Conservation (phyloP, 805 yeast genomes). For the Saturnispora gosingensis region DNA sequence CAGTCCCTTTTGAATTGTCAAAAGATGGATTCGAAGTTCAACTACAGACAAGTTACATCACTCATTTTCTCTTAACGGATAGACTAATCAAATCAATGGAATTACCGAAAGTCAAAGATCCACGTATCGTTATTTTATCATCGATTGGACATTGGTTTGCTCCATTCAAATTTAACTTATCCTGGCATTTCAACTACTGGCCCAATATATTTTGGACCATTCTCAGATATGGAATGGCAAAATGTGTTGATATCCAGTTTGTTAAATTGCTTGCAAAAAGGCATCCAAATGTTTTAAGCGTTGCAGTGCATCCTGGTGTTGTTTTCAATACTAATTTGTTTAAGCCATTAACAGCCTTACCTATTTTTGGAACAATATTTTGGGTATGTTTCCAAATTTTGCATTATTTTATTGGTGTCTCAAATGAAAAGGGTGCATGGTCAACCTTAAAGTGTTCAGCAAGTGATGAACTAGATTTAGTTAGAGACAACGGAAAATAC, state of each 20-base stretch:
- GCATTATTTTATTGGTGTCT: slow-evolving; percentile 60
- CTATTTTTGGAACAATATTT: slow-evolving; percentile 65
- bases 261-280: slow-evolving; percentile 53
- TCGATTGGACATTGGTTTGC: slow-evolving; percentile 58
- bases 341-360: slow-evolving; percentile 68
- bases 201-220: slow-evolving; percentile 70
- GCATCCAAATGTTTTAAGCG: slow-evolving; percentile 54
- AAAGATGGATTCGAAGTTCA: slow-evolving; percentile 65
- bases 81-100: slow-evolving; percentile 46
- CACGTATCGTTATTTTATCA: slow-evolving; percentile 54
- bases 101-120: slow-evolving; percentile 25
- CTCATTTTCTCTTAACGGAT: slow-evolving; percentile 65
- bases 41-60: slow-evolving; percentile 66
- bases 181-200: slow-evolving; percentile 39
- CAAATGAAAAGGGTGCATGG: slow-evolving; percentile 61
- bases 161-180: slow-evolving; percentile 37
- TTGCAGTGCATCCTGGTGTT: slow-evolving; percentile 75
- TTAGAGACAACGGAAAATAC: slow-evolving; percentile 61
- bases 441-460: slow-evolving; percentile 58
- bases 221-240: slow-evolving; percentile 70
- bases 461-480: slow-evolving; percentile 38
- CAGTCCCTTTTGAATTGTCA: slow-evolving; percentile 57
- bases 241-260: slow-evolving; percentile 69
- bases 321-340: slow-evolving; percentile 76
- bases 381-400: slow-evolving; percentile 65